Evolutionary conservation across 225 moss, liverwort and hornwort genomes (phyloP).

Genomic region (Sphagnum contortum): DNA sequence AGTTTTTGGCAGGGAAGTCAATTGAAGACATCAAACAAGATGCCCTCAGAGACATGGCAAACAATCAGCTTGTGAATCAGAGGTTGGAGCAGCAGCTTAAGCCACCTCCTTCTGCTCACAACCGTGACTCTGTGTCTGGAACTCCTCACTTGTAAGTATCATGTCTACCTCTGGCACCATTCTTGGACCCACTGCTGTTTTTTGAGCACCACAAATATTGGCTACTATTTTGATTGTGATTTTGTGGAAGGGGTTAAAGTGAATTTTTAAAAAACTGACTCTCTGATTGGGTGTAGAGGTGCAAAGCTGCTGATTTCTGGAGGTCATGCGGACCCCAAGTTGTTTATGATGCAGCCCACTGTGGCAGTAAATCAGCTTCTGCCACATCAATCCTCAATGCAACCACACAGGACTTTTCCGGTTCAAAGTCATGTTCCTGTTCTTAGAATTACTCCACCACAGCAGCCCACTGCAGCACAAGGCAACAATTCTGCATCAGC

Average conservation of each 20-base stretch:
- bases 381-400: constrained; percentile 8
- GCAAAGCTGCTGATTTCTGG: constrained; percentile 4
- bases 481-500: constrained; percentile 8
- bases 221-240: no score
- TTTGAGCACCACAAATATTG: no score
- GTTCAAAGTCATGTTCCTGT: no score
- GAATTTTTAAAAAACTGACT: no score
- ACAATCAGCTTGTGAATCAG: constrained; percentile 16
- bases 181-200: no score
- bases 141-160: constrained; percentile 16
- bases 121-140: constrained; percentile 7
- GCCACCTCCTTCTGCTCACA: not conserved
- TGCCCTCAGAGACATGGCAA: constrained; percentile 37
- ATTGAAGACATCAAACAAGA: constrained; percentile 40
- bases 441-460: not conserved
- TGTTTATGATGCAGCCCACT: constrained; percentile 13
- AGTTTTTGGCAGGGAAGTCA: constrained; percentile 42
- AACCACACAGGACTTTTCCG: no score
- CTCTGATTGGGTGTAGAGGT: constrained; percentile 9
- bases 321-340: constrained; percentile 12
- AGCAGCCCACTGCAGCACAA: constrained; percentile 8
- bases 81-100: constrained; percentile 10
- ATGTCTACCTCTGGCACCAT: no score
- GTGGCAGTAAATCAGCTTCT: constrained; percentile 8
- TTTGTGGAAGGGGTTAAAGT: no score